Conservation (phyloP, 2,329 filamentous ascomycete genomes). For the Monosporascus sp. region DNA sequence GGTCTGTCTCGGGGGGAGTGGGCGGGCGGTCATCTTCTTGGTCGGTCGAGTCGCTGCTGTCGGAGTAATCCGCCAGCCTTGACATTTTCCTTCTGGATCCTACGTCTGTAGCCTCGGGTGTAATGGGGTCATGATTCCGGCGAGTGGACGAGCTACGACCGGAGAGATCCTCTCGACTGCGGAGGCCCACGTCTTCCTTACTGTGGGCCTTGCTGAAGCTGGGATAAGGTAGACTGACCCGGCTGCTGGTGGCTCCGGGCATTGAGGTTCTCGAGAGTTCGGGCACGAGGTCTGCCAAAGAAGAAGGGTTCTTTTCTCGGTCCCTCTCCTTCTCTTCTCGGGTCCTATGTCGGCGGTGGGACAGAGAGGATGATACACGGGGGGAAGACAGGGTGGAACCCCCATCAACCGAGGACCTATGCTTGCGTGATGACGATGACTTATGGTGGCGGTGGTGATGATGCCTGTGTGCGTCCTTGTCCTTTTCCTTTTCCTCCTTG, state of each 20-base stretch:
- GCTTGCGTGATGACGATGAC: slow-evolving; percentile 23
- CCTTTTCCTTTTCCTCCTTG: slow-evolving; percentile 16
- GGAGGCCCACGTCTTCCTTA: slow-evolving; percentile 70
- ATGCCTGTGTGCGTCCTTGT: slow-evolving; percentile 19
- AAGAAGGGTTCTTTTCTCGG: slow-evolving; percentile 23
- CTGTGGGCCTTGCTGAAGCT: slow-evolving; percentile 68
- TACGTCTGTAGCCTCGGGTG: slow-evolving; percentile 68
- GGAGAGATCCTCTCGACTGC: slow-evolving; percentile 48
- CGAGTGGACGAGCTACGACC: slow-evolving; percentile 28
- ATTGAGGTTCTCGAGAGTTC: slow-evolving; percentile 21
- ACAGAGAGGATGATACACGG: neutral
- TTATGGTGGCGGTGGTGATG: slow-evolving; percentile 14
- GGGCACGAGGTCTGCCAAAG: slow-evolving; percentile 27
- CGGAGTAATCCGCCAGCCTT: slow-evolving; percentile 41
- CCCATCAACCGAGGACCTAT: slow-evolving; percentile 17
- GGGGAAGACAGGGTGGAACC: slow-evolving; percentile 21
- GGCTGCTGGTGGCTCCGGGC: slow-evolving; percentile 14
- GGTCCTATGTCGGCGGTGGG: slow-evolving; percentile 26
- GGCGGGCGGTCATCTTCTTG: slow-evolving; percentile 48
- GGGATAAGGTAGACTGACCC: slow-evolving; percentile 28
- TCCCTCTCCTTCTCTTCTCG: slow-evolving; percentile 25
- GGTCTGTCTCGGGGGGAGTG: slow-evolving; percentile 59
- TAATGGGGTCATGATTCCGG: slow-evolving; percentile 43
- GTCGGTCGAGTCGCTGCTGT: slow-evolving; percentile 36
- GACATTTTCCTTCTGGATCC: slow-evolving; percentile 46